Conservation (phyloP, 306 rosid genomes). For the Carpinus fangiana region DNA sequence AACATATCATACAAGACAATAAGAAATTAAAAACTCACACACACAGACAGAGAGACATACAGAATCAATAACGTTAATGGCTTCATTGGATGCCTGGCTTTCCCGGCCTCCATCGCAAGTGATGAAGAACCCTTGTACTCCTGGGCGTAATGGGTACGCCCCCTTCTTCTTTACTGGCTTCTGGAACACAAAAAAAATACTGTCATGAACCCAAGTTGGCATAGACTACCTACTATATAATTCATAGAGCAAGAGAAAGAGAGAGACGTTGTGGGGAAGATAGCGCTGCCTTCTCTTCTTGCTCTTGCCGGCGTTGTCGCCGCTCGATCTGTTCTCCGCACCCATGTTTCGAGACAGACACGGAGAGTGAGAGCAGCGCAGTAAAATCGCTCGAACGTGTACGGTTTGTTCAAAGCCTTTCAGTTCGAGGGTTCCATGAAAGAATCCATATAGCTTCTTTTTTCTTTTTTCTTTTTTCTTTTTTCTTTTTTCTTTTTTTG, state of each 20-base stretch:
- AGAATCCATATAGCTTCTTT: too few relatives aligned
- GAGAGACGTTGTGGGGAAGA: conserved; percentile 74
- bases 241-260: neutral
- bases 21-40: neutral
- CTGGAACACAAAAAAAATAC: conserved; percentile 33
- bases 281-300: conserved; percentile 76
- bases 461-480: too few relatives aligned
- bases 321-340: conserved; percentile 42
- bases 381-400: neutral
- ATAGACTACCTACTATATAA: neutral
- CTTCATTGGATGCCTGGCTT: conserved; percentile 85
- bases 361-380: neutral
- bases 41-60: conserved; percentile 32
- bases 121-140: conserved; percentile 88
- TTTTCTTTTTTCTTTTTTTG: too few relatives aligned
- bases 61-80: conserved; percentile 82
- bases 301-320: conserved; percentile 31
- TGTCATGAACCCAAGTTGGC: conserved; percentile 3
- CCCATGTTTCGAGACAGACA: conserved; percentile 42
- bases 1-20: neutral
- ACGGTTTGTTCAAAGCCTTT: neutral
- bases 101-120: conserved; percentile 98
- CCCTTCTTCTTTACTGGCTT: conserved; percentile 87
- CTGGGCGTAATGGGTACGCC: conserved; percentile 76
- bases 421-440: neutral